Evolutionary conservation across 805 yeast species (phyloP).

Genomic region (Yarrowia keelungensis): DNA sequence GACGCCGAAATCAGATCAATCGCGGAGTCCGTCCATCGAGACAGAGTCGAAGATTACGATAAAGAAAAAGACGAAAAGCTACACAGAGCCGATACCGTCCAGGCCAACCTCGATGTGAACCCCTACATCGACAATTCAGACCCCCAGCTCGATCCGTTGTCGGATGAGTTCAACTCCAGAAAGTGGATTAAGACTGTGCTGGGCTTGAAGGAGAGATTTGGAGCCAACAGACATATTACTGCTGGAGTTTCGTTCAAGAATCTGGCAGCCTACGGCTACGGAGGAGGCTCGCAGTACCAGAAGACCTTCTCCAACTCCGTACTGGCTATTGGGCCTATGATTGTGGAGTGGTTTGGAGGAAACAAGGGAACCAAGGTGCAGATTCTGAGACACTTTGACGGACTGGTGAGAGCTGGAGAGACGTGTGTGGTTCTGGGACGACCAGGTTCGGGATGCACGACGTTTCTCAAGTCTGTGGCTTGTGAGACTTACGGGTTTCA

Average conservation of each 20-base stretch:
- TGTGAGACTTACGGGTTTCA: constrained; percentile 64
- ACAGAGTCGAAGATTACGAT: neutral
- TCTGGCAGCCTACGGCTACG: constrained; percentile 66
- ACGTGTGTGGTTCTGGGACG: constrained; percentile 73
- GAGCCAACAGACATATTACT: constrained; percentile 46
- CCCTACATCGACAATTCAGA: constrained; percentile 49
- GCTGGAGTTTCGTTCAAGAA: constrained; percentile 68
- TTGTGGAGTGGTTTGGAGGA: constrained; percentile 43
- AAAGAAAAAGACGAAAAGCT: neutral
- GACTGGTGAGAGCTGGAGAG: constrained; percentile 65
- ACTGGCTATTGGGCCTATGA: constrained; percentile 52
- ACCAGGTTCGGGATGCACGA: constrained; percentile 80
- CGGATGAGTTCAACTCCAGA: constrained; percentile 61
- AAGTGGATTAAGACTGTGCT: constrained; percentile 71
- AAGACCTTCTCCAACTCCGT: constrained; percentile 60
- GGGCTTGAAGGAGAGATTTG: constrained; percentile 50
- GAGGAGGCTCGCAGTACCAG: constrained; percentile 69
- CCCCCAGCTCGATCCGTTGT: constrained; percentile 63
- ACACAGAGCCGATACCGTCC: neutral
- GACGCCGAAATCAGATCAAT: constrained; percentile 24
- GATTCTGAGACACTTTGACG: constrained; percentile 63
- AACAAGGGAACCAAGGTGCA: constrained; percentile 47
- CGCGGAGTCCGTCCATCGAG: constrained; percentile 17
- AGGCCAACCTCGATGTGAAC: constrained; percentile 40
- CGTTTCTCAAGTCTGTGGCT: constrained; percentile 57